Conservation (phyloP, 768 basidiomycete genomes). For the Austroboletus eburneus region DNA sequence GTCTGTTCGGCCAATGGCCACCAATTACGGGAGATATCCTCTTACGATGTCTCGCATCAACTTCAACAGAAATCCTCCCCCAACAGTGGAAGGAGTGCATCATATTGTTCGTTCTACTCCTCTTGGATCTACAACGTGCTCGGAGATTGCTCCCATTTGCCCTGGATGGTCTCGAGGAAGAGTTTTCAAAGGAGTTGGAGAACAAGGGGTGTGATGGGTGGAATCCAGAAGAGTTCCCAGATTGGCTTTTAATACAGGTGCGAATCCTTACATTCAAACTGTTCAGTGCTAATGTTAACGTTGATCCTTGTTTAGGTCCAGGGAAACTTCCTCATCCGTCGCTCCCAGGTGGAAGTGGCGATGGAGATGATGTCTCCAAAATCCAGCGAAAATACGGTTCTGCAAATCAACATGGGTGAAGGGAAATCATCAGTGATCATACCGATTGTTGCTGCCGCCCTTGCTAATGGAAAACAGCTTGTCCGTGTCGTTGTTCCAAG, state of each 20-base stretch:
- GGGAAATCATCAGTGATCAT: not conserved
- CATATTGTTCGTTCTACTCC: conserved; percentile 22
- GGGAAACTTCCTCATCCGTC: conserved; percentile 20
- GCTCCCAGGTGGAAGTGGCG: conserved; percentile 23
- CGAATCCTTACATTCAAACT: not conserved
- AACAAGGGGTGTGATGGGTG: conserved; percentile 15
- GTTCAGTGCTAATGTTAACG: too few species aligned
- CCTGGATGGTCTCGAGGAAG: conserved; percentile 19
- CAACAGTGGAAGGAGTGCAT: conserved; percentile 28
- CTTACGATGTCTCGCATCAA: conserved; percentile 19
- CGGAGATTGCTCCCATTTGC: conserved; percentile 14
- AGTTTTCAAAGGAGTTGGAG: conserved; percentile 24
- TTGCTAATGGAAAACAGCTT: not conserved
- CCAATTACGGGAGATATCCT: conserved; percentile 21
- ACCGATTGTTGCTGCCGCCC: not conserved
- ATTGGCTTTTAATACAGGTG: conserved; percentile 44
- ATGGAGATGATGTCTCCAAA: not conserved
- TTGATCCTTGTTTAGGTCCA: conserved; percentile 33
- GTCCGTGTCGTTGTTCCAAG: conserved; percentile 39
- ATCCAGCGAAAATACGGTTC: not conserved
- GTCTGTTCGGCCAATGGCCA: conserved; percentile 30
- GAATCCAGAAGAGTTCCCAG: conserved; percentile 20
- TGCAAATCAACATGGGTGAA: conserved; percentile 49
- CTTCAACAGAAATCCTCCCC: conserved; percentile 5
- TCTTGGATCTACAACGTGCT: conserved; percentile 20